Evolutionary conservation across 331 rosid genomes (phyloP).

Genomic region (Cydonia oblonga): DNA sequence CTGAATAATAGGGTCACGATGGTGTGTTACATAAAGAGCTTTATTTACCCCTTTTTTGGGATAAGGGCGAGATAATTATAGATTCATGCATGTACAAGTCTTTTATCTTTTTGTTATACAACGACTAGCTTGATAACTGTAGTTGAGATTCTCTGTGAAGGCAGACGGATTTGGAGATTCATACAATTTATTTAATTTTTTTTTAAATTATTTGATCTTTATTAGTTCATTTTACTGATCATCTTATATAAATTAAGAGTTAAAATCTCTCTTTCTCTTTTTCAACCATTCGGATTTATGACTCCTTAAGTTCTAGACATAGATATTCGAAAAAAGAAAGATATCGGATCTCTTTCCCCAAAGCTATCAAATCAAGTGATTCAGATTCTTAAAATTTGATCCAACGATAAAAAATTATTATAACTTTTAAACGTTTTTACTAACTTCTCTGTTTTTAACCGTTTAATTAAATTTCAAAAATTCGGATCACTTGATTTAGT

Average conservation of each 20-base stretch:
- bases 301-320: accelerated
- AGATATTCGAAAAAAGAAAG: too few relatives aligned
- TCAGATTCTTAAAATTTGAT: accelerated
- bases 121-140: background rate
- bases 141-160: too few relatives aligned
- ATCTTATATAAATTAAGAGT: accelerated
- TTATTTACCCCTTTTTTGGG: background rate
- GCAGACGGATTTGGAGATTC: too few relatives aligned
- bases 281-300: accelerated
- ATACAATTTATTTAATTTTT: too few relatives aligned
- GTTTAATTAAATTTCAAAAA: accelerated
- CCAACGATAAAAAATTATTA: too few relatives aligned
- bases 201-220: too few relatives aligned
- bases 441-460: accelerated
- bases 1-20: background rate
- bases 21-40: slow-evolving; percentile 10
- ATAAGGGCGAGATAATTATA: background rate
- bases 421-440: accelerated
- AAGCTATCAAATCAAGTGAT: accelerated
- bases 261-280: too few relatives aligned
- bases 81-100: background rate
- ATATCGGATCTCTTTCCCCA: too few relatives aligned
- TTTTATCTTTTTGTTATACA: background rate
- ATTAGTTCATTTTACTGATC: accelerated
- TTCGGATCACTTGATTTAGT: accelerated